Evolutionary conservation across 768 basidiomycete genomes (phyloP).

Genomic region (Boletus pseudo-olivaceus): DNA sequence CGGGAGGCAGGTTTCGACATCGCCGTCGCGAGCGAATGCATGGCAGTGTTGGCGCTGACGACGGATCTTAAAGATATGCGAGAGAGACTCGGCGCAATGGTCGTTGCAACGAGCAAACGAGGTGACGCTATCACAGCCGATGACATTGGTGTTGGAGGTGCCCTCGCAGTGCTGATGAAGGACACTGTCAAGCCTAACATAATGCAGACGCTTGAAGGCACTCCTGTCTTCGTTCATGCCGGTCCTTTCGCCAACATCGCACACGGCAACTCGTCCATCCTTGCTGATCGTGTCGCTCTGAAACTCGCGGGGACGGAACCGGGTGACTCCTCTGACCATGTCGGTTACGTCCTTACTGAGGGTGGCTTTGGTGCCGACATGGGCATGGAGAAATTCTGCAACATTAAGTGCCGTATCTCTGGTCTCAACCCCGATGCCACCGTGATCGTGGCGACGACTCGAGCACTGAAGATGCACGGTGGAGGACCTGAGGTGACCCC

Average conservation of each 20-base stretch:
- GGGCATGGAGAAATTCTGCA: slow-evolving; percentile 99
- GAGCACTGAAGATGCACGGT: slow-evolving; percentile 99
- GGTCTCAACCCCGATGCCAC: slow-evolving; percentile 92
- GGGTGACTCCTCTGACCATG: slow-evolving; percentile 75
- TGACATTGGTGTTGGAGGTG: slow-evolving; percentile 92
- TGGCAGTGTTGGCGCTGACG: slow-evolving; percentile 94
- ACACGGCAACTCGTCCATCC: slow-evolving; percentile 96
- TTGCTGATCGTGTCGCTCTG: slow-evolving; percentile 94
- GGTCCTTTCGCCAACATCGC: slow-evolving; percentile 99
- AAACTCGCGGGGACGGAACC: slow-evolving; percentile 95
- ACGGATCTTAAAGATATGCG: slow-evolving; percentile 91
- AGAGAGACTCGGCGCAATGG: slow-evolving; percentile 91
- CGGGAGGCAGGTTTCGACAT: slow-evolving; percentile 95
- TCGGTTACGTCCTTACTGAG: slow-evolving; percentile 96
- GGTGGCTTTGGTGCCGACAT: slow-evolving; percentile 99
- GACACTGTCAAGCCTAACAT: slow-evolving; percentile 99
- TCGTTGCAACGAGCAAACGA: slow-evolving; percentile 87
- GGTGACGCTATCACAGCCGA: slow-evolving; percentile 95
- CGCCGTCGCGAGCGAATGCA: slow-evolving; percentile 93
- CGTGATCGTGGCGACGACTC: slow-evolving; percentile 94
- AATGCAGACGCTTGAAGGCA: slow-evolving; percentile 98
- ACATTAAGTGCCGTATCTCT: slow-evolving; percentile 95
- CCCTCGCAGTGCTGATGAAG: slow-evolving; percentile 95
- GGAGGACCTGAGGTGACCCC: slow-evolving; percentile 96
- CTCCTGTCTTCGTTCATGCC: slow-evolving; percentile 97